Evolutionary conservation across 2,329 filamentous ascomycete genomes (phyloP).

Genomic region (Diaporthe australafricana): DNA sequence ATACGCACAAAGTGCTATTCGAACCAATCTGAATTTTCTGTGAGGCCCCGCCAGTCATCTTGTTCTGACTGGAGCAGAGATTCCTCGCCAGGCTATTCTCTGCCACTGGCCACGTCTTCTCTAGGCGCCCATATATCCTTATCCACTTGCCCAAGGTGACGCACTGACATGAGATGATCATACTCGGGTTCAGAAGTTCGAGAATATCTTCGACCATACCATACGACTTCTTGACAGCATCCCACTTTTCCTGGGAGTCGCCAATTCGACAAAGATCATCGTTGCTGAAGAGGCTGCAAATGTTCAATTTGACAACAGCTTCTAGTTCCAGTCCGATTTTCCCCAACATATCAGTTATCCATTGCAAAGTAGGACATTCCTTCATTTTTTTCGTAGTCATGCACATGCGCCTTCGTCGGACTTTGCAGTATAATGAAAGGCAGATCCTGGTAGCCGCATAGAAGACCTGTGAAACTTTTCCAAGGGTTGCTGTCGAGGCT

Average conservation of each 20-base stretch:
- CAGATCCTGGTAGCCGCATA: conserved; percentile 3
- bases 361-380: conserved; percentile 1
- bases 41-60: not conserved
- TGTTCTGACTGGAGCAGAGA: not conserved
- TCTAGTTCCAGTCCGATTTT: conserved; percentile 7
- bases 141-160: not conserved
- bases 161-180: conserved; percentile 12
- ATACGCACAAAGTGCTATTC: not conserved
- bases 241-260: not conserved
- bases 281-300: conserved; percentile 6
- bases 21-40: too few relatives aligned
- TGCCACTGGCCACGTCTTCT: not conserved
- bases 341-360: not conserved
- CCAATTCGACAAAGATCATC: not conserved
- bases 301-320: not conserved
- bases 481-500: not conserved
- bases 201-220: not conserved
- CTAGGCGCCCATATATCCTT: too few relatives aligned
- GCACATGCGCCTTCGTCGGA: not conserved
- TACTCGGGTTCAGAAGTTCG: not conserved
- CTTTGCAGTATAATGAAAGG: conserved; percentile 22
- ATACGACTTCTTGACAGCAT: conserved; percentile 3
- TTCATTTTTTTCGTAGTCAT: conserved; percentile 9
- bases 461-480: conserved; percentile 6
- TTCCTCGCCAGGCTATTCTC: not conserved